Base-by-base conservation (phyloP, 768 basidiomycete genomes). In the Mycena olivaceomarginata region DNA sequence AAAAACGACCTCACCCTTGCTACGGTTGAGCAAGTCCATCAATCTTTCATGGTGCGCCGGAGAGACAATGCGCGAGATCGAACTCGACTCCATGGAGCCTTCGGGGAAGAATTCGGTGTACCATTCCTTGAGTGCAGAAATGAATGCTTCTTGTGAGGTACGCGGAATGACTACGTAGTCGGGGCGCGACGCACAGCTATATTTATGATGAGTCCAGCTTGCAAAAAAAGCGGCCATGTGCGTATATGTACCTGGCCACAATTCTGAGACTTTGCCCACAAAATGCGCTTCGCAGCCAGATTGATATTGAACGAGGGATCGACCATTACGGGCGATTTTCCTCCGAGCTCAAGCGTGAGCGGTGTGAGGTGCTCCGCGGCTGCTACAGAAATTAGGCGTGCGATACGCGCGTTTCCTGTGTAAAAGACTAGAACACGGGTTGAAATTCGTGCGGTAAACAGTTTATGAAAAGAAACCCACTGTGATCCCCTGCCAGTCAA, bases 241-340 rank as follows among this genome's bases (percentile, higher is more conserved):
- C 31, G 31, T 31, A 31, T 31, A 31, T 4, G 31, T 31, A 88
- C 91, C 88, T 94, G 94, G 11, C 95, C 95, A 2, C 91, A 87
- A 77, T 95, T 95, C 73, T 85, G 87, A 11, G 85, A 85, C 83
- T 95, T 95, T 1, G 92, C 94, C 90, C 91, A 94, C 39, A 94
- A 83, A 45, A 94, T 89, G 10, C 94, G 90, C 80, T 90, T 91
- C 4, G 94, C 95, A 0, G 92, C 90, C 43, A 93, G 75, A 7
- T 88, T 84, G 77, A 92, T 77, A 80, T 92, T 85, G 56, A n/a
- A 75, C 13, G 74, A 88, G 9, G 86, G 72, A 67, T 89, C 89
- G 53, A 93, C 82, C 25, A 91, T 74, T 3, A 88, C 90, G 4
- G 90, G 88, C 45, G 85, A 87, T 83, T 91, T 91, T n/a, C 84